Conservation (phyloP, 1,284 basidiomycete genomes). For the Cryptococcus sp. region DNA sequence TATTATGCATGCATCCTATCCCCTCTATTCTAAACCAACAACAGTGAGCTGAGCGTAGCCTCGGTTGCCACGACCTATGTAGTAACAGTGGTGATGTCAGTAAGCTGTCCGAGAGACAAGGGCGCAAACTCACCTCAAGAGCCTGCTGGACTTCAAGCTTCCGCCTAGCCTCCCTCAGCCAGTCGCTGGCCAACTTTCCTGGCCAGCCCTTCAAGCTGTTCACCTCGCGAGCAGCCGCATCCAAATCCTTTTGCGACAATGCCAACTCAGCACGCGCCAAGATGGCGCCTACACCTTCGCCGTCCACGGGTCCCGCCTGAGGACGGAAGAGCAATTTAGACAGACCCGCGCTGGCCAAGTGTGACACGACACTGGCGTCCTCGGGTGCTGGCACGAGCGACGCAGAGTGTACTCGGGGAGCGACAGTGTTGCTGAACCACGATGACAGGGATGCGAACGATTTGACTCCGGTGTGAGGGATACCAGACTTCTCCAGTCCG, state of each 20-base stretch:
- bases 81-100: not conserved
- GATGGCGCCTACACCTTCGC: slow-evolving; percentile 81
- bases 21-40: slow-evolving; percentile 48
- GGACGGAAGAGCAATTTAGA: slow-evolving; percentile 77
- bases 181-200: slow-evolving; percentile 79
- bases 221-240: slow-evolving; percentile 84
- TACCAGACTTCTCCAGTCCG: slow-evolving; percentile 70
- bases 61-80: slow-evolving; percentile 76
- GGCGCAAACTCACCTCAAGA: slow-evolving; percentile 65
- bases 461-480: slow-evolving; percentile 83
- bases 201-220: slow-evolving; percentile 89
- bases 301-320: slow-evolving; percentile 67
- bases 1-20: slow-evolving; percentile 11
- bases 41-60: slow-evolving; percentile 63
- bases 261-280: slow-evolving; percentile 88
- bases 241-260: slow-evolving; percentile 89
- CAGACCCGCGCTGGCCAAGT: slow-evolving; percentile 77
- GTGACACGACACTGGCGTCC: slow-evolving; percentile 82
- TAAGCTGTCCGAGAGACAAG: slow-evolving; percentile 30
- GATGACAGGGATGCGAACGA: slow-evolving; percentile 82
- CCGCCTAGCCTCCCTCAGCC: slow-evolving; percentile 86
- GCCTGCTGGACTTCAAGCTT: slow-evolving; percentile 92
- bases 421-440: slow-evolving; percentile 86
- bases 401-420: slow-evolving; percentile 80
- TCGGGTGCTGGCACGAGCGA: slow-evolving; percentile 74